phyloP scores from a whole-genome alignment of 352 stramenopile genomes.

The Phytophthora rubi region DNA sequence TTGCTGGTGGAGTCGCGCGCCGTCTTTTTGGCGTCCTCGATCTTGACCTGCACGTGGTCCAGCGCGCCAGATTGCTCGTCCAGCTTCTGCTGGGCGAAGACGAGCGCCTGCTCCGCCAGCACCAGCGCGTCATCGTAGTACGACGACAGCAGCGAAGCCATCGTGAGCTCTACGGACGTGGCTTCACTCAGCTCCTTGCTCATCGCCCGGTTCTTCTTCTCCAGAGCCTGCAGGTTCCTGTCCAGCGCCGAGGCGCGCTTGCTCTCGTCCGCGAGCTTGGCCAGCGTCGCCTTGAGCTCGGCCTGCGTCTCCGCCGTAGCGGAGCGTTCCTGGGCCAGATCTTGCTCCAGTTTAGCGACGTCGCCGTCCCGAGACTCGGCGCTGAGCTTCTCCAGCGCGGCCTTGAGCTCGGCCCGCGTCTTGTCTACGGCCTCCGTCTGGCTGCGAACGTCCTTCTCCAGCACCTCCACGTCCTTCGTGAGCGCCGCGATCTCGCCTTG shows the following conservation, averaged over 20 bases:
- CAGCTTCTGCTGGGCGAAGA: conserved; percentile 50
- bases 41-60: conserved; percentile 54
- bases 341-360: conserved; percentile 36
- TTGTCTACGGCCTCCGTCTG: conserved; percentile 24
- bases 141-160: conserved; percentile 70
- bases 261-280: conserved; percentile 42
- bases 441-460: conserved; percentile 28
- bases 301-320: conserved; percentile 19
- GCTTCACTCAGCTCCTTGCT: conserved; percentile 55
- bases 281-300: conserved; percentile 45
- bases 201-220: conserved; percentile 73
- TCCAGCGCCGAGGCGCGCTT: conserved; percentile 37
- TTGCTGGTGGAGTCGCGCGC: conserved; percentile 51
- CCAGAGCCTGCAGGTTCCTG: conserved; percentile 28
- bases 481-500: conserved; percentile 33
- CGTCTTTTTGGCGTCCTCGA: conserved; percentile 57
- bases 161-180: conserved; percentile 60
- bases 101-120: conserved; percentile 46
- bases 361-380: neutral
- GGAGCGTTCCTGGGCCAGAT: conserved; percentile 29
- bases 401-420: conserved; percentile 27
- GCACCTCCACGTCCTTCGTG: conserved; percentile 15
- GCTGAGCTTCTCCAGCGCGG: conserved; percentile 23
- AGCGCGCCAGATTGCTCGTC: conserved; percentile 53
- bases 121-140: conserved; percentile 86